Percentiles rank a stretch among this genome's conserved stretches.
Conservation (phyloP, 352 stramenopile species). For the Pythium rishiriense region DNA sequence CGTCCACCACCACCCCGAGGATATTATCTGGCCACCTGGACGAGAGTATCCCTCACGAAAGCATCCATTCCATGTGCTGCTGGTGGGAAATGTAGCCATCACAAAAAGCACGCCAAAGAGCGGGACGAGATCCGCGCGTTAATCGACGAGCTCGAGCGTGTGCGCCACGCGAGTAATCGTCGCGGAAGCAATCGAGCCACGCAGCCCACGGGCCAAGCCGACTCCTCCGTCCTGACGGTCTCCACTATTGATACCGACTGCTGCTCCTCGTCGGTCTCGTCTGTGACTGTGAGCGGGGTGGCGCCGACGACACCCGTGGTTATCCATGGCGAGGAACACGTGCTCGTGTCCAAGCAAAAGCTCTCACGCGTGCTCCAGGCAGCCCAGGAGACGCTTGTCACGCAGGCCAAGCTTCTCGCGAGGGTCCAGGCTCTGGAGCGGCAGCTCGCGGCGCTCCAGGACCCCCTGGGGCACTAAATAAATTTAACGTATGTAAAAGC, state of each 20-base stretch:
- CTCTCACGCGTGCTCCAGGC: conserved; percentile 54
- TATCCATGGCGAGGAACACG: conserved; percentile 24
- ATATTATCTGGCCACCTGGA: no score
- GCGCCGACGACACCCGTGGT: background rate
- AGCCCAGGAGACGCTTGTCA: conserved; percentile 55
- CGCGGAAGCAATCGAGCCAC: no score
- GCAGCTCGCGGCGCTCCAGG: conserved; percentile 11
- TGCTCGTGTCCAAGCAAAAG: conserved; percentile 51
- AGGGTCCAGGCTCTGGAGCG: conserved; percentile 40
- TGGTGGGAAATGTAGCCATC: conserved; percentile 9
- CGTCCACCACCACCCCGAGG: background rate
- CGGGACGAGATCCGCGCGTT: conserved; percentile 54
- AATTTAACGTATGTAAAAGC: conserved; percentile 9
- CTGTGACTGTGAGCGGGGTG: no score
- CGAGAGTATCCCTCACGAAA: no score
- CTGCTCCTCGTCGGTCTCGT: conserved; percentile 1
- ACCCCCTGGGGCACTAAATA: conserved; percentile 28
- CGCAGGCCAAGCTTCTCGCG: conserved; percentile 64
- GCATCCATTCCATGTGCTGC: no score
- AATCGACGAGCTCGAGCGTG: conserved; percentile 54
- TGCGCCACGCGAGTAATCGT: conserved; percentile 36
- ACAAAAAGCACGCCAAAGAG: conserved; percentile 38
- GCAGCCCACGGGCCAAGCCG: no score
- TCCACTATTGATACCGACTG: background rate
- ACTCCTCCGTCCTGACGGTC: no score